Evolutionary conservation across 805 yeast species (phyloP), one percentile per base, ranked within the genome.

Genomic region (Torulaspora quercuum): DNA sequence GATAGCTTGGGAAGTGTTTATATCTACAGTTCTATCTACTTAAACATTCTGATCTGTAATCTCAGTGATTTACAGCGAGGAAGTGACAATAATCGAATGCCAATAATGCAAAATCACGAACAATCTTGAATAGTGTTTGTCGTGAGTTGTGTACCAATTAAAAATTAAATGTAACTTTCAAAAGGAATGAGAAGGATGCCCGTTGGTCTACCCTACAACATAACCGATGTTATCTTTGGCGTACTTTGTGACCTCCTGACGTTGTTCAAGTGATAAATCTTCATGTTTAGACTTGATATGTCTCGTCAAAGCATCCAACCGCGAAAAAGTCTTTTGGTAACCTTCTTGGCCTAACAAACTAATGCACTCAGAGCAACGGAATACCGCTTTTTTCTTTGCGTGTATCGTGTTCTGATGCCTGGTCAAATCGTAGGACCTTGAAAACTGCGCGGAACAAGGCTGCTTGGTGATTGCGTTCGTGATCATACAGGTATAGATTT

Each of bases 331-430:
- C 67, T 90, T 80, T 32, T 78, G 76, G 37, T 64, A 66, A 16
- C 69, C 67, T 27, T 61, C 58, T 9, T 62, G 58, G 12, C 70
- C 70, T 18, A 63, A 56, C 2, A 66, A 62, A 37, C 58, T 51
- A 14, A 64, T 92, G 65, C 98, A 90, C 29, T 82, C 79, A 49
- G 78, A 79, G 62, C 98, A 90, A 57, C 83, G 79, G 68, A 80
- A 92, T 32, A 82, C 78, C 52, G 83, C 83, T 63, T 90, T 82
- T 58, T 81, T 82, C 31, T 83, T 72, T 1, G 97, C 92, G 61
- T 90, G 98, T 37, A 90, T 89, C 0, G 97, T 92, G 54, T 90
- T 95, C 61, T 90, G 96, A 62, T 90, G 98, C 52, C 98, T 76
- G 16, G 89, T 82, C 54, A 90, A 70, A 66, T 90, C 98, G 58